Conservation (phyloP, 352 stramenopile genomes). For the Lagenidium giganteum region DNA sequence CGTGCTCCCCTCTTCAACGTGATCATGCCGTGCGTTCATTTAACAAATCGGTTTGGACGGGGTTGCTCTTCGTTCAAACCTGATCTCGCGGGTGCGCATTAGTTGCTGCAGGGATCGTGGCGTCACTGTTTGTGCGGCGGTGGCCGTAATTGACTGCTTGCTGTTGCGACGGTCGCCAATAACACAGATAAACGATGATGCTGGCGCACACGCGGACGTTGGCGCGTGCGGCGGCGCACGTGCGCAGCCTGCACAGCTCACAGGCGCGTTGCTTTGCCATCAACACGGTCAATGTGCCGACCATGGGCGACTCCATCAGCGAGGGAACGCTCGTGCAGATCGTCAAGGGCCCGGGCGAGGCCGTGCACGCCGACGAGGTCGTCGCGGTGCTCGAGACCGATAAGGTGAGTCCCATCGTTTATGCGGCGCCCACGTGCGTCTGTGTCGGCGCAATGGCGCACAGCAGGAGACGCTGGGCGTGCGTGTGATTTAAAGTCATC, state of each 20-base stretch:
- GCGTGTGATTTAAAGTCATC: neutral
- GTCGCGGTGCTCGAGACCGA: slow-evolving; percentile 98
- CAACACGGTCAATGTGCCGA: slow-evolving; percentile 80
- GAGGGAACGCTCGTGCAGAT: slow-evolving; percentile 97
- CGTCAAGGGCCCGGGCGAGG: slow-evolving; percentile 90
- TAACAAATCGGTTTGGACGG: too few species aligned
- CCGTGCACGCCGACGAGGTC: slow-evolving; percentile 94
- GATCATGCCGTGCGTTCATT: too few species aligned
- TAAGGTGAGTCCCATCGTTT: too few species aligned
- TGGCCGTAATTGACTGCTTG: neutral
- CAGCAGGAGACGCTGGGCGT: neutral
- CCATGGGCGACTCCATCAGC: slow-evolving; percentile 96
- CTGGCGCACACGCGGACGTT: slow-evolving; percentile 10
- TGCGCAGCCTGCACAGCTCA: slow-evolving; percentile 46
- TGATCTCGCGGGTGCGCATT: too few species aligned
- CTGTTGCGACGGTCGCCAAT: neutral
- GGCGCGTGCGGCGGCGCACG: slow-evolving; percentile 7
- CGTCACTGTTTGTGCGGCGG: too few species aligned
- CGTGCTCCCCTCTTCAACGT: too few species aligned
- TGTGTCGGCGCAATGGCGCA: neutral
- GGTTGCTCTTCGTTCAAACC: too few species aligned
- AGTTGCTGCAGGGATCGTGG: too few species aligned
- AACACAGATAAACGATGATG: slow-evolving; percentile 8
- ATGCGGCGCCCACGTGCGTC: too few species aligned
- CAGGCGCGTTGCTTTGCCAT: slow-evolving; percentile 28